A percentile compares a stretch with the other conserved stretches of the same genome.
Evolutionary conservation across 2,329 filamentous ascomycete genomes (phyloP).

Genomic region (Monosporascus cannonballus): DNA sequence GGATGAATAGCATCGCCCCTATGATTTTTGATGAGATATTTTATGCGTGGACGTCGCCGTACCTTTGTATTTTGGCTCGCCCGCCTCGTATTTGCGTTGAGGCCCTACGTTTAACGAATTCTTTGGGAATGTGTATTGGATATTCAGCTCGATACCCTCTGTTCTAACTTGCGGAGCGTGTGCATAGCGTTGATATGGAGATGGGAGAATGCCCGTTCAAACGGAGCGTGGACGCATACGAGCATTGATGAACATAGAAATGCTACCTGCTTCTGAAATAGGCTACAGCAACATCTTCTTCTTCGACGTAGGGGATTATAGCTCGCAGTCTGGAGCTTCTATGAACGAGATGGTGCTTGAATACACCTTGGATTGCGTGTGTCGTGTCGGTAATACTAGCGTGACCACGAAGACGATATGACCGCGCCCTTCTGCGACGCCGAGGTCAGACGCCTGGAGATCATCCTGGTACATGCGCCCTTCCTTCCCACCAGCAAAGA

Average conservation of each 20-base stretch:
- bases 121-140: neutral
- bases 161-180: neutral
- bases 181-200: neutral
- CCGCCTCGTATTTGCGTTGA: neutral
- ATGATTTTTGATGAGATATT: neutral
- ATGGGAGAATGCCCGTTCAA: neutral
- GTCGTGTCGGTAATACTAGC: too few species aligned
- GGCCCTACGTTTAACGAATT: neutral
- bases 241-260: neutral
- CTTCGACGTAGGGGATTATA: neutral
- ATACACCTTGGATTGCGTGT: too few species aligned
- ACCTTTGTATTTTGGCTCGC: neutral
- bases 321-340: too few species aligned
- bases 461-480: too few species aligned
- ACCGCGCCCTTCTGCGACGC: too few species aligned
- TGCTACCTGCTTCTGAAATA: neutral
- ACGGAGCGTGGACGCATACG: neutral
- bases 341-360: too few species aligned
- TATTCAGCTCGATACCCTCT: neutral
- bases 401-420: too few species aligned
- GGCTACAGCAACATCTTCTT: neutral
- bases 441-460: too few species aligned
- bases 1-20: conserved; percentile 3
- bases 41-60: neutral
- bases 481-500: too few species aligned